Base-by-base conservation (phyloP, 441 rosid genomes). In the Dalechampia spathulata region DNA sequence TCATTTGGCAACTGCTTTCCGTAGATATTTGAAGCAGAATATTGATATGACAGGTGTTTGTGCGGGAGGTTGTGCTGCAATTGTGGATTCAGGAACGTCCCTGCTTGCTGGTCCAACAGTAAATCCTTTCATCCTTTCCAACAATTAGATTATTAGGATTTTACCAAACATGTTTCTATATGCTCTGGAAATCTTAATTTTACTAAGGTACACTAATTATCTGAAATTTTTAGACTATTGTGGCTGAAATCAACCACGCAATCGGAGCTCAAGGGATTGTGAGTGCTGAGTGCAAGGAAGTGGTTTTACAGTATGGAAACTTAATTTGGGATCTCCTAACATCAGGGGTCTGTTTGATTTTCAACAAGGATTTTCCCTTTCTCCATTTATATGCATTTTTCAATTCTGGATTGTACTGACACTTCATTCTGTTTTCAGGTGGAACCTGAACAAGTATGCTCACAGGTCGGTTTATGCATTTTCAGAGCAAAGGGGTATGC, bases 71-170 rank as follows among this genome's bases (percentile, higher is more conserved):
- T 90, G 97, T 62, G 83, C 78, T 54, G 90, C 86, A 45, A 80
- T 90, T 58, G 79, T 85, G 66, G 93, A 86, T 73, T 82, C 95
- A 1, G 97, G 95, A 63, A 86, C 87, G 53, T 85, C 90, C 68
- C 68, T 86, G 57, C 76, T 90, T 27, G 87, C 83, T 58, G 95
- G 93, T 48, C 97, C 87, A 58, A 78, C 85, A 3, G 97, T 86
- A 81, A 7, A 78, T 19, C 15, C 30, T 60, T 49, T 57, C 28
- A 51, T 47, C 28, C 7, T 16, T n/a, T 43, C 22, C 27, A 37
- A 39, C 34, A n/a, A 5, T 16, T 21, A 11, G 26, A 1, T 62
- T 51, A 6, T 44, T 34, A 16, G 42, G 49, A 42, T 38, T 60
- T 60, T 25, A 14, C 17, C 2, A 23, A 27, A 40, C 7, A 52